These are phyloP conservation scores for Fraxinus americana DNA, from an alignment of 257 asterid genomes.

Conservation along the genomic window DNA sequence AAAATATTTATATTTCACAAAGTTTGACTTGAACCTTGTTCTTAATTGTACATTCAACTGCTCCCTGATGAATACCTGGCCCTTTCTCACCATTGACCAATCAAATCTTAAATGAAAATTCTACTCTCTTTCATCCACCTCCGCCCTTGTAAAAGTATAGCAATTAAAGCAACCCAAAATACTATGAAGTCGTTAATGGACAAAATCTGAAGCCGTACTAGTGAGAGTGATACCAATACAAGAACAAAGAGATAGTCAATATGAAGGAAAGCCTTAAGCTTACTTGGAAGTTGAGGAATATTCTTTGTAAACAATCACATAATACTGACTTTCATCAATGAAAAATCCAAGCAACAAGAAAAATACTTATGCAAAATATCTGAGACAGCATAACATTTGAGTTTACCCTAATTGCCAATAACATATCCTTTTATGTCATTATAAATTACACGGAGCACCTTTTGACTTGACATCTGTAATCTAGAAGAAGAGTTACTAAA, in stretches of 20 bases:
- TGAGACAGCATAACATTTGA: not conserved
- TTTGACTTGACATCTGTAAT: not conserved
- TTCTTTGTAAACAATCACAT: not conserved
- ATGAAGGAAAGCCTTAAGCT: not conserved
- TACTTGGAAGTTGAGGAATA: not conserved
- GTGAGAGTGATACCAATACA: not conserved
- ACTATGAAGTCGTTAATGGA: not conserved
- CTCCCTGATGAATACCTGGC: not conserved
- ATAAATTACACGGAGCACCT: not conserved
- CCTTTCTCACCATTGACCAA: not conserved
- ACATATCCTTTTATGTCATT: not conserved
- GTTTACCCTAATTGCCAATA: not conserved
- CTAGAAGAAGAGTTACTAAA: not conserved
- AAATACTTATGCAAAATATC: not conserved
- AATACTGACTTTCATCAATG: not conserved
- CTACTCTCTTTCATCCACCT: not conserved
- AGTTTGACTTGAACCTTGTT: not conserved
- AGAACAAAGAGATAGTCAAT: not conserved
- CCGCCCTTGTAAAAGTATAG: not conserved
- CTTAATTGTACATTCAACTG: not conserved
- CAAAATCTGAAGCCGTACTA: not conserved
- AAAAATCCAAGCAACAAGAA: not conserved
- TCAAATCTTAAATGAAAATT: not conserved
- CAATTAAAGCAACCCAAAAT: not conserved
- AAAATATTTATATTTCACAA: not conserved